Conservation (phyloP, 2,329 filamentous ascomycete species). For the Fusarium multiceps region DNA sequence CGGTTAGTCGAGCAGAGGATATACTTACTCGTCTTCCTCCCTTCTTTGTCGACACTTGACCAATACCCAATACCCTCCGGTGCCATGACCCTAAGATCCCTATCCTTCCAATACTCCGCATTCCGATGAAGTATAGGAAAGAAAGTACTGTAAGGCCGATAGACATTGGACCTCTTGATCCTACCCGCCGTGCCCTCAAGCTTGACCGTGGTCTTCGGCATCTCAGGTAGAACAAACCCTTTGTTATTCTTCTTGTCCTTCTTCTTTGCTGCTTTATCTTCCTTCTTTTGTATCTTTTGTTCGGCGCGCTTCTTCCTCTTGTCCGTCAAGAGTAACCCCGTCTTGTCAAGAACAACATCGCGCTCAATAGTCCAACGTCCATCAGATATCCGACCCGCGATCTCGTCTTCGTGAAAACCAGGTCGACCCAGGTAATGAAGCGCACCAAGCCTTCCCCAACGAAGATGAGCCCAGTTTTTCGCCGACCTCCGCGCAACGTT, state of each 20-base stretch:
- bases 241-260: neutral
- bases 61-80: slow-evolving; percentile 46
- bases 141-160: slow-evolving; percentile 46
- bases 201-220: neutral
- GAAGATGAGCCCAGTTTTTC: slow-evolving; percentile 13
- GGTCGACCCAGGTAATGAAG: slow-evolving; percentile 17
- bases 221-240: neutral
- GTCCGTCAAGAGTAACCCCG: slow-evolving; percentile 14
- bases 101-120: slow-evolving; percentile 39
- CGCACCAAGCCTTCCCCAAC: slow-evolving; percentile 20
- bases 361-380: slow-evolving; percentile 24
- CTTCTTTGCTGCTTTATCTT: slow-evolving; percentile 14
- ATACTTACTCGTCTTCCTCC: slow-evolving; percentile 36
- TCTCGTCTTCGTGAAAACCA: slow-evolving; percentile 18
- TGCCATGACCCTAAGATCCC: slow-evolving; percentile 45
- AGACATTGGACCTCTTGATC: slow-evolving; percentile 43
- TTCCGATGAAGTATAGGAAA: slow-evolving; percentile 40
- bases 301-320: slow-evolving; percentile 22
- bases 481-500: neutral
- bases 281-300: slow-evolving; percentile 3
- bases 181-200: slow-evolving; percentile 22
- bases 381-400: slow-evolving; percentile 14
- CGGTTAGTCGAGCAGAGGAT: no score
- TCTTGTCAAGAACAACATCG: slow-evolving; percentile 17
- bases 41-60: slow-evolving; percentile 31